These are phyloP conservation scores for Warburgia ugandensis DNA, from an alignment of 164 flowering plant species.

Conservation along the genomic window DNA sequence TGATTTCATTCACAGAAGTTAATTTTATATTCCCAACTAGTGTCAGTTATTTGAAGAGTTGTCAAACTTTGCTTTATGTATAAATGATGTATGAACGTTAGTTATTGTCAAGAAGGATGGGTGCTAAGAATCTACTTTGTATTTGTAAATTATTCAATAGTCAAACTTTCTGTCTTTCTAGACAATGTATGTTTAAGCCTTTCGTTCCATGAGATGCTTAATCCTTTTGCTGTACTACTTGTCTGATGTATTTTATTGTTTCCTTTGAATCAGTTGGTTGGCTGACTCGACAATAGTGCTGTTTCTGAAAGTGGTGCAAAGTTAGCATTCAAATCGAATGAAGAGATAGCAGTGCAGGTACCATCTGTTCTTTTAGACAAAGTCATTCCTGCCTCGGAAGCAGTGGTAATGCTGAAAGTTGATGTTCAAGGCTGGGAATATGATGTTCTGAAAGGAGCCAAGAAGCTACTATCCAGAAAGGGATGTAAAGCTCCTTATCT, in stretches of 20 bases:
- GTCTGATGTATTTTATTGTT: not conserved
- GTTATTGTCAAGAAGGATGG: too few relatives aligned
- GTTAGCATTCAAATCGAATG: constrained; percentile 87
- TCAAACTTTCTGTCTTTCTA: too few relatives aligned
- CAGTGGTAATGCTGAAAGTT: constrained; percentile 65
- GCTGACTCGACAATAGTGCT: constrained; percentile 93
- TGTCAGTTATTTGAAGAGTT: too few relatives aligned
- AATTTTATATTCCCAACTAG: too few relatives aligned
- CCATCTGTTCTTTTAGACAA: constrained; percentile 73
- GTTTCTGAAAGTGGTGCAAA: constrained; percentile 88
- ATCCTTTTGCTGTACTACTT: too few relatives aligned
- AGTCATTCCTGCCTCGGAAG: constrained; percentile 58
- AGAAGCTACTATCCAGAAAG: constrained; percentile 65
- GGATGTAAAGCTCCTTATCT: constrained; percentile 72
- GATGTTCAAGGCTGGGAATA: constrained; percentile 99
- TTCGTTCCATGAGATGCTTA: too few relatives aligned
- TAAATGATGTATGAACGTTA: too few relatives aligned
- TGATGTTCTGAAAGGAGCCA: constrained; percentile 83
- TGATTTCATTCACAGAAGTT: too few relatives aligned
- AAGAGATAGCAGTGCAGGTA: constrained; percentile 75
- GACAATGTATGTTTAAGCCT: too few relatives aligned
- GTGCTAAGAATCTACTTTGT: too few relatives aligned
- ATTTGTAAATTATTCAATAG: too few relatives aligned
- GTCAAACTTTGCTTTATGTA: too few relatives aligned
- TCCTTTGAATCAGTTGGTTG: constrained; percentile 56